Percentiles rank a stretch among this genome's conserved stretches.
These are phyloP conservation scores for Eurotiales sp. DNA, from an alignment of 2,329 filamentous ascomycete genomes.

Conservation along the genomic window DNA sequence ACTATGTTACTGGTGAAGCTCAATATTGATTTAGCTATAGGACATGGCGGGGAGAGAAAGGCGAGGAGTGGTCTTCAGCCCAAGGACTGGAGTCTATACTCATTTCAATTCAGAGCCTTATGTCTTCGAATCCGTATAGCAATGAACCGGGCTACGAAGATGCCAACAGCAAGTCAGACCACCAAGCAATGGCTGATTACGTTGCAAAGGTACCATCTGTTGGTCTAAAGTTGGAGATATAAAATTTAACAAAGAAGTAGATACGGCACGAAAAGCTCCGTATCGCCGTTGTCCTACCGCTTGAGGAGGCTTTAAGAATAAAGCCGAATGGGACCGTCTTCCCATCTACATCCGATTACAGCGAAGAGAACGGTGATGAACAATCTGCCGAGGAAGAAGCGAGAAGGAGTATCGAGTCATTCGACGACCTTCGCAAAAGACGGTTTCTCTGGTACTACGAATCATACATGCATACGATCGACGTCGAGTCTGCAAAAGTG, in stretches of 20 bases:
- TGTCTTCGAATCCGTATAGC: slow-evolving; percentile 90
- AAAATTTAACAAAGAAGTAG: slow-evolving; percentile 40
- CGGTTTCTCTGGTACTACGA: slow-evolving; percentile 96
- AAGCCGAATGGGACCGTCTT: slow-evolving; percentile 45
- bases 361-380: too few relatives aligned
- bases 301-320: slow-evolving; percentile 75
- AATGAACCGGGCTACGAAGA: slow-evolving; percentile 94
- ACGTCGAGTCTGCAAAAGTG: slow-evolving; percentile 59
- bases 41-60: slow-evolving; percentile 86
- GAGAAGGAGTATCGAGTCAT: slow-evolving; percentile 71
- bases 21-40: slow-evolving; percentile 46
- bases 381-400: slow-evolving; percentile 50
- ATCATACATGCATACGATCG: slow-evolving; percentile 71
- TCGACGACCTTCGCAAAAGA: slow-evolving; percentile 84
- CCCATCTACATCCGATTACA: slow-evolving; percentile 33
- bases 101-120: slow-evolving; percentile 91
- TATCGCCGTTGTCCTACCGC: slow-evolving; percentile 76
- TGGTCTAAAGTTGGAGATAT: neutral
- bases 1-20: slow-evolving; percentile 15
- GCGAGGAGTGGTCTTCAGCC: slow-evolving; percentile 94
- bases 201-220: slow-evolving; percentile 63
- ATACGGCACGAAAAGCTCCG: slow-evolving; percentile 88
- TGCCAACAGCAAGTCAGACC: slow-evolving; percentile 63
- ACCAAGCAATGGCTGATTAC: slow-evolving; percentile 70
- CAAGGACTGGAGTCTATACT: slow-evolving; percentile 93